Conservation (phyloP, 1,139 yeast species). For the Sugiyamaella neomexicana region DNA sequence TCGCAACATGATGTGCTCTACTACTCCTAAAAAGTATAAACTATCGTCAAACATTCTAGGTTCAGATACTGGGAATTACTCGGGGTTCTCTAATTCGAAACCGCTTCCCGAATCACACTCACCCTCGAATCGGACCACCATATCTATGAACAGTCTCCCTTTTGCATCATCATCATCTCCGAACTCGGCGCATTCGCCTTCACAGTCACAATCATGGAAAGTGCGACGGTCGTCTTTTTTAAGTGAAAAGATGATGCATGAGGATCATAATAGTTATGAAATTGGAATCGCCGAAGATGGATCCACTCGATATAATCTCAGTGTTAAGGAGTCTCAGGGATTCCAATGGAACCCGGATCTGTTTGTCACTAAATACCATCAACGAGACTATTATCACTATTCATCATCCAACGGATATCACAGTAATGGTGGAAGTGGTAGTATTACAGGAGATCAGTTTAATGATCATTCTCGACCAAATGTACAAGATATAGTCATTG, state of each 20-base stretch:
- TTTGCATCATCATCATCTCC: background rate
- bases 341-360: constrained; percentile 72
- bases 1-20: constrained; percentile 12
- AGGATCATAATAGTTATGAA: constrained; percentile 60
- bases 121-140: background rate
- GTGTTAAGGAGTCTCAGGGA: constrained; percentile 67
- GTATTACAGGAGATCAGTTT: constrained; percentile 5
- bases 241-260: constrained; percentile 63
- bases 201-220: constrained; percentile 35
- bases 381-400: constrained; percentile 30
- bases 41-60: constrained; percentile 7
- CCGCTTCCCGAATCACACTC: background rate
- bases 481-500: constrained; percentile 29
- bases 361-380: constrained; percentile 68
- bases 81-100: background rate
- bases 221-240: constrained; percentile 59
- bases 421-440: constrained; percentile 13
- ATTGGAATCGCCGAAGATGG: constrained; percentile 37
- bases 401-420: constrained; percentile 5
- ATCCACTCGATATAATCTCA: constrained; percentile 38
- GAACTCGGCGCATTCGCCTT: background rate
- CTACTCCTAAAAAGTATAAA: constrained; percentile 14
- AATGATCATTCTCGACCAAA: constrained; percentile 24
- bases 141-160: background rate
- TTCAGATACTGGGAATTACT: background rate